These are phyloP conservation scores for Neofusicoccum sp. DNA, from an alignment of 2,329 filamentous ascomycete species.

Conservation along the genomic window DNA sequence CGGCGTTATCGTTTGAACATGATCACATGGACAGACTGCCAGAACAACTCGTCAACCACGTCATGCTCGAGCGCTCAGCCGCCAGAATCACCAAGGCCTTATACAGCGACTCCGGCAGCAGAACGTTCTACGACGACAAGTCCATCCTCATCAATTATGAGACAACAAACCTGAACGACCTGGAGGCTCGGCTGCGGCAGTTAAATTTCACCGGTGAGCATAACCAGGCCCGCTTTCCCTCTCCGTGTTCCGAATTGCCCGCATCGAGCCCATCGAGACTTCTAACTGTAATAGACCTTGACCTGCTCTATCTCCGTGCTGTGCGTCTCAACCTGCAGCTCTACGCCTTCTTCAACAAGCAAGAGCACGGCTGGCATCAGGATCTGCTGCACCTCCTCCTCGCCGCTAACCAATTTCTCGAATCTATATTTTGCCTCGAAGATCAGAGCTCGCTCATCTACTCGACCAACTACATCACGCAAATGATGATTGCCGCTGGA, in stretches of 20 bases:
- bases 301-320: slow-evolving; percentile 68
- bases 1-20: slow-evolving; percentile 58
- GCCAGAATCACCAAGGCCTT: slow-evolving; percentile 22
- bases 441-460: slow-evolving; percentile 63
- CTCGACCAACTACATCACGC: slow-evolving; percentile 75
- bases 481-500: slow-evolving; percentile 81
- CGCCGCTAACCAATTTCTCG: slow-evolving; percentile 69
- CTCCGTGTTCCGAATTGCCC: neutral
- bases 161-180: slow-evolving; percentile 21
- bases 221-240: neutral
- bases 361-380: slow-evolving; percentile 43
- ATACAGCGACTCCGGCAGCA: slow-evolving; percentile 22
- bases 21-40: slow-evolving; percentile 38
- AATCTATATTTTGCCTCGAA: slow-evolving; percentile 57
- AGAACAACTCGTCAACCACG: slow-evolving; percentile 16
- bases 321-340: slow-evolving; percentile 75
- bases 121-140: slow-evolving; percentile 22
- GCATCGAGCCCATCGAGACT: neutral
- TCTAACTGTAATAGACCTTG: slow-evolving; percentile 40
- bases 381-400: slow-evolving; percentile 77
- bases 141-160: slow-evolving; percentile 23
- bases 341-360: slow-evolving; percentile 77
- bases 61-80: slow-evolving; percentile 22
- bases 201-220: slow-evolving; percentile 21
- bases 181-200: slow-evolving; percentile 21